These are phyloP conservation scores for Grifola frondosa DNA, from an alignment of 1,284 basidiomycete genomes.

Conservation along the genomic window DNA sequence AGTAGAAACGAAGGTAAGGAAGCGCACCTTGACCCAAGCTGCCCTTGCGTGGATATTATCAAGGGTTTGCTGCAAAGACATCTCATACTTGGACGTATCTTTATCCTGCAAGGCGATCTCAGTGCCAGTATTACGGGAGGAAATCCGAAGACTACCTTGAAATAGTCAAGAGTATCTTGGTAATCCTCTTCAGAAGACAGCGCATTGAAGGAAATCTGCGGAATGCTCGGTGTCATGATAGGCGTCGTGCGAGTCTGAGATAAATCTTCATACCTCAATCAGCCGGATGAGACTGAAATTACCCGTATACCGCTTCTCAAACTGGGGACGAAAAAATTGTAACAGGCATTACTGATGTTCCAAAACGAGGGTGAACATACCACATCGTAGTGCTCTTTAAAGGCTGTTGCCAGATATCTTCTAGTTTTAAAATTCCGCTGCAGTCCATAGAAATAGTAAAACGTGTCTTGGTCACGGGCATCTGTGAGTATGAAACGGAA, in stretches of 20 bases:
- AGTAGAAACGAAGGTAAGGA: not conserved
- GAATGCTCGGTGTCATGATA: not conserved
- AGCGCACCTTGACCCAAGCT: slow-evolving; percentile 57
- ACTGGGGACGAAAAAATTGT: too few relatives aligned
- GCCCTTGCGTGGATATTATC: slow-evolving; percentile 63
- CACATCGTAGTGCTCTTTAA: slow-evolving; percentile 59
- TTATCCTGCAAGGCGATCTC: slow-evolving; percentile 43
- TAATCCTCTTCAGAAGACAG: slow-evolving; percentile 74
- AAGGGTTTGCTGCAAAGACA: slow-evolving; percentile 63
- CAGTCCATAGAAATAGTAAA: slow-evolving; percentile 53
- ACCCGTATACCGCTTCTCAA: slow-evolving; percentile 71
- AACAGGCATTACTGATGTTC: too few relatives aligned
- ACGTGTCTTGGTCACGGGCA: slow-evolving; percentile 64
- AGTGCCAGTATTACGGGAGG: slow-evolving; percentile 8
- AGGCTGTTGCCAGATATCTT: slow-evolving; percentile 43
- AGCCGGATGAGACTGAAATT: slow-evolving; percentile 48
- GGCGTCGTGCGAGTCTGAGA: too few relatives aligned
- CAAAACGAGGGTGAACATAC: slow-evolving; percentile 39
- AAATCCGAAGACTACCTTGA: slow-evolving; percentile 44
- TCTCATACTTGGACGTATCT: slow-evolving; percentile 64
- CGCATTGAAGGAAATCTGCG: slow-evolving; percentile 55
- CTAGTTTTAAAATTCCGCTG: slow-evolving; percentile 45
- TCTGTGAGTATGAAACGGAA: slow-evolving; percentile 57
- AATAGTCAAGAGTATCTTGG: slow-evolving; percentile 64
- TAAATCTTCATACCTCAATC: slow-evolving; percentile 8